Evolutionary conservation across 2,329 filamentous ascomycete genomes (phyloP).

Genomic region (Fusarium haematococcum): DNA sequence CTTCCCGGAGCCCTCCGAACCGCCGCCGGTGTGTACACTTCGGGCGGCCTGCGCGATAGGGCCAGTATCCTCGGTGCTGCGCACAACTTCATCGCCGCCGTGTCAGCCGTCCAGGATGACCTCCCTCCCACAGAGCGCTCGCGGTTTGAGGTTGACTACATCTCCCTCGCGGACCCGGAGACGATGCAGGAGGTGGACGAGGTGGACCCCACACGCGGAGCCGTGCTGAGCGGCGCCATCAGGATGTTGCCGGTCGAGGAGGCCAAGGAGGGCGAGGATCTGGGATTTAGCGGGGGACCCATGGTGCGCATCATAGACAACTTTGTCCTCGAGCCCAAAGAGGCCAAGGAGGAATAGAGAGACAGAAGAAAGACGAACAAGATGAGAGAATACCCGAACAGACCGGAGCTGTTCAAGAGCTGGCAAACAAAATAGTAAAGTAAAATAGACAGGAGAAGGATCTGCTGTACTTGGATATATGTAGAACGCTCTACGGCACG

Average conservation of each 20-base stretch:
- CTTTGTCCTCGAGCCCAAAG: constrained; percentile 72
- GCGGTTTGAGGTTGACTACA: constrained; percentile 87
- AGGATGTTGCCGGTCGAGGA: constrained; percentile 88
- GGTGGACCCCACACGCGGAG: constrained; percentile 78
- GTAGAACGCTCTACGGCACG: constrained; percentile 9
- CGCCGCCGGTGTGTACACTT: constrained; percentile 75
- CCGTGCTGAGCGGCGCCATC: constrained; percentile 88
- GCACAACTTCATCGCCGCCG: constrained; percentile 65
- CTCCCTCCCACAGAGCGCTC: constrained; percentile 72
- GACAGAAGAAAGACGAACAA: neutral
- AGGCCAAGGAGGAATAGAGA: constrained; percentile 23
- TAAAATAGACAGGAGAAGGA: neutral
- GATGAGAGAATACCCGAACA: constrained; percentile 33
- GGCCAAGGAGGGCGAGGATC: constrained; percentile 75
- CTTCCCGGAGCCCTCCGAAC: constrained; percentile 76
- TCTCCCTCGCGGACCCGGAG: constrained; percentile 88
- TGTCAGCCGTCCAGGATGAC: constrained; percentile 70
- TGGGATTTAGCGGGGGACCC: constrained; percentile 79
- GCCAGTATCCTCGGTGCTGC: constrained; percentile 80
- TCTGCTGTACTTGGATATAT: constrained; percentile 10
- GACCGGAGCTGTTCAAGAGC: constrained; percentile 21
- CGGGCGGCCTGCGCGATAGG: constrained; percentile 63
- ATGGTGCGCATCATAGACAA: constrained; percentile 94
- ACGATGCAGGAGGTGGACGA: constrained; percentile 81
- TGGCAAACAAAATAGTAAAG: neutral